phyloP scores from a whole-genome alignment of 768 basidiomycete species.

The Hericium rajendrae region DNA sequence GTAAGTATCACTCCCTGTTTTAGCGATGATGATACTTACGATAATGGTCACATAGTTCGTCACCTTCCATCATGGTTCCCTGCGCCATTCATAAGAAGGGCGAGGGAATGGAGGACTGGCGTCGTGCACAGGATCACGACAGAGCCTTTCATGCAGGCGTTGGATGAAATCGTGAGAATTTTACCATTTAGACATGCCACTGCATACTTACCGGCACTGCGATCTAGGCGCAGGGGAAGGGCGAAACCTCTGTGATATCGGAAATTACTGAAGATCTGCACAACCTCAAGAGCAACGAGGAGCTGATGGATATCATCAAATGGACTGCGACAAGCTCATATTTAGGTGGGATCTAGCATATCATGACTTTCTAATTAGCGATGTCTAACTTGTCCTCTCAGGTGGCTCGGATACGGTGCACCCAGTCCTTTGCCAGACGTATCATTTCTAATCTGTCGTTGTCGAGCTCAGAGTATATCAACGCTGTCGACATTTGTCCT shows the following conservation, averaged over 20 bases:
- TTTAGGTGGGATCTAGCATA: not conserved
- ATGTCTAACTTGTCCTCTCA: not conserved
- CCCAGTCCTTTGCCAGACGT: not conserved
- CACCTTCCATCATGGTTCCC: not conserved
- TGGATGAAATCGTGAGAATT: not conserved
- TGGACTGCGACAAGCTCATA: not conserved
- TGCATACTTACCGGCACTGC: not conserved
- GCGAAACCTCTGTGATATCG: not conserved
- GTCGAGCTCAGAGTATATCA: slow-evolving; percentile 3
- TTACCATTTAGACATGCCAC: not conserved
- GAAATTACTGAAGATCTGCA: not conserved
- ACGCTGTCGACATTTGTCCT: slow-evolving; percentile 13
- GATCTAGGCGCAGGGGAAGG: not conserved
- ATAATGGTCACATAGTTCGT: not conserved
- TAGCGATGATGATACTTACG: not conserved
- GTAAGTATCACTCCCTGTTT: not conserved
- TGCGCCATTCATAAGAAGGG: not conserved
- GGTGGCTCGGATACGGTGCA: not conserved
- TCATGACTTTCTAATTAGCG: not conserved
- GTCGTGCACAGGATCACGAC: not conserved
- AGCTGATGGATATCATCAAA: not conserved
- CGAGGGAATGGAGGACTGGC: not conserved
- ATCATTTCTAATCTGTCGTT: not conserved
- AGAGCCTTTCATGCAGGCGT: not conserved
- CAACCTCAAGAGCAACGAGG: not conserved